Evolutionary conservation across 495 filamentous ascomycete species (phyloP), one percentile per base, ranked within the genome.

Genomic region (Aspergillus sclerotiicarbonarius): DNA sequence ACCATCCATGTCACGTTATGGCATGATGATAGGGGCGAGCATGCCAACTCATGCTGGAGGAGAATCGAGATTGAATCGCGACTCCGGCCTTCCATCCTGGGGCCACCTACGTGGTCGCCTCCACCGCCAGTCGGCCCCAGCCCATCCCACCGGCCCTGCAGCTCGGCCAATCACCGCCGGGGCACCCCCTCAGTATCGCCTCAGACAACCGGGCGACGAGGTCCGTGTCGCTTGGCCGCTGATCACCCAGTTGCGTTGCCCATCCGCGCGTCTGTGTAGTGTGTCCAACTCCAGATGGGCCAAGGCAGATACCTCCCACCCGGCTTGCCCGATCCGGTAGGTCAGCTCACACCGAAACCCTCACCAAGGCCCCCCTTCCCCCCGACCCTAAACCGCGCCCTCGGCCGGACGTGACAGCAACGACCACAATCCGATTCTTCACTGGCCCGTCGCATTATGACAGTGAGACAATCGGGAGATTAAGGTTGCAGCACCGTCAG

Each of bases 91-190:
- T 25, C 25, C 4, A 10, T 33, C 12, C 15, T 35, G 30, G 56
- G 20, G 25, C 19, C 20, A 58, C 41, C 52, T 45, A 66, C 63
- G 63, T 66, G 63, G 63, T 62, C 41, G 57, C 54, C 54, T 58
- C 59, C 54, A 51, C 54, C 30, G 52, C 63, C 63, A 66, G 54
- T 66, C 63, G 60, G 57, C 60, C 44, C 55, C 44, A 52, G 52
- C 45, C 53, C 47, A 12, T 6, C 13, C 37, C 37, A 53, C 47
- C 33, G 32, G 39, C 37, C 20, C 12, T 13, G 39, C 20, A 33
- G 41, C 18, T 46, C 25, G 53, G 15, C 55, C 47, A 52, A 57
- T 52, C 54, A 41, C n/a, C 37, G 37, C 37, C 13, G 37, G 12
- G 3, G 33, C 37, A n/a, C 37, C 13, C 37, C 37, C 37, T n/a